Evolutionary conservation across 192 early-diverging fungal genomes (phyloP).

Genomic region (Pilobolus umbonatus): DNA sequence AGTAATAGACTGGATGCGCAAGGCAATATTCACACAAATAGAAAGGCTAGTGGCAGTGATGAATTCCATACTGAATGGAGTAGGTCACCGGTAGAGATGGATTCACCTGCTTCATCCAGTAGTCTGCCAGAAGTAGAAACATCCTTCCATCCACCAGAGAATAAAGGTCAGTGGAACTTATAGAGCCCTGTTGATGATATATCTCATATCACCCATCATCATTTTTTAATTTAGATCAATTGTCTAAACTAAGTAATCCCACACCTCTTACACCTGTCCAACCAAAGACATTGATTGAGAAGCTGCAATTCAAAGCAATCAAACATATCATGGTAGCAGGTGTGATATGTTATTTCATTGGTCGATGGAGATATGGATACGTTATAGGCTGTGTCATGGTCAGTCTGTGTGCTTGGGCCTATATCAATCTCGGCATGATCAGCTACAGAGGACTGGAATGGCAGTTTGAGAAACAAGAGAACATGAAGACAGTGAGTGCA

Average conservation of each 20-base stretch:
- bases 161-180: background rate
- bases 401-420: constrained; percentile 15
- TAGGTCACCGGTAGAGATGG: background rate
- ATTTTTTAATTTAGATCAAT: background rate
- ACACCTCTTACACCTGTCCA: constrained; percentile 1
- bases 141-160: background rate
- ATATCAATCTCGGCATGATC: constrained; percentile 15
- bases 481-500: constrained; percentile 20
- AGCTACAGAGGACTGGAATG: constrained; percentile 21
- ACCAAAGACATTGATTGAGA: constrained; percentile 7
- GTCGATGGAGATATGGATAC: constrained; percentile 6
- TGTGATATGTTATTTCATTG: constrained; percentile 17
- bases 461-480: constrained; percentile 26
- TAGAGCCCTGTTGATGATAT: too few relatives aligned
- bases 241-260: background rate
- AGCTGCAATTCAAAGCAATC: constrained; percentile 11
- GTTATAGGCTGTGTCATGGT: background rate
- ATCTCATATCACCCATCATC: too few relatives aligned
- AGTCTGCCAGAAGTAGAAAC: background rate
- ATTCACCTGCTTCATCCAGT: background rate
- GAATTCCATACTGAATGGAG: too few relatives aligned
- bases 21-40: background rate
- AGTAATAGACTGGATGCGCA: constrained; percentile 7
- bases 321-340: constrained; percentile 23
- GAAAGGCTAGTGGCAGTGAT: background rate